These are phyloP conservation scores for Pythium sp. DNA, from an alignment of 352 stramenopile species.

Conservation along the genomic window DNA sequence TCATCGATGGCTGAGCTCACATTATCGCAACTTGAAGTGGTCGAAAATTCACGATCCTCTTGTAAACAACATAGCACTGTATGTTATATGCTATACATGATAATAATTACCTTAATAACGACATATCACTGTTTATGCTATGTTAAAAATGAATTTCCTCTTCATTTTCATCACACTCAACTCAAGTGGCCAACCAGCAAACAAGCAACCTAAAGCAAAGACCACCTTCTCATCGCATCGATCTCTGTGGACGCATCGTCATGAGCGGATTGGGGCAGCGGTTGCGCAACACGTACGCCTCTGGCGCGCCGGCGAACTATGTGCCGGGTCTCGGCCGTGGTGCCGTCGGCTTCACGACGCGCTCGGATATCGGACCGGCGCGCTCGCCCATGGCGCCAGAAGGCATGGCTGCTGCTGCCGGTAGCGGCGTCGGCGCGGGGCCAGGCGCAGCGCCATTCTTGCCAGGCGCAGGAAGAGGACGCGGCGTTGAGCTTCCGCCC, in stretches of 20 bases:
- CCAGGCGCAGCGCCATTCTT: slow-evolving; percentile 55
- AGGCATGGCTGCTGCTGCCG: not conserved
- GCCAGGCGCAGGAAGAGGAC: slow-evolving; percentile 85
- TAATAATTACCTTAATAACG: too few species aligned
- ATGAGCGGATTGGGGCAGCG: slow-evolving; percentile 79
- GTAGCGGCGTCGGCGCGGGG: not conserved
- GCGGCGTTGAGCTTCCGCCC: slow-evolving; percentile 38
- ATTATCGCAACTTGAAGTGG: too few species aligned
- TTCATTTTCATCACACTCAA: too few species aligned
- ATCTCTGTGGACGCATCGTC: not conserved
- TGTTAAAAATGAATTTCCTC: too few species aligned
- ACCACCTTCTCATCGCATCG: too few species aligned
- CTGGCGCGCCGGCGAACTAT: slow-evolving; percentile 93
- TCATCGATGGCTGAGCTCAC: too few species aligned
- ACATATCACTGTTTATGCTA: too few species aligned
- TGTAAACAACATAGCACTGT: too few species aligned
- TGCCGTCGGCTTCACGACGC: slow-evolving; percentile 96
- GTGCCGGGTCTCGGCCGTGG: slow-evolving; percentile 94
- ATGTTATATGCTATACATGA: too few species aligned
- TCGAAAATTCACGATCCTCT: too few species aligned
- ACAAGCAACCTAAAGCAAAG: too few species aligned
- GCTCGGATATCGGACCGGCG: slow-evolving; percentile 95
- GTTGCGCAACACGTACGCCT: slow-evolving; percentile 80
- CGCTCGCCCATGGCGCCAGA: slow-evolving; percentile 33
- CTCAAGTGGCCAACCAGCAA: too few species aligned